A percentile compares a stretch with the other conserved stretches of the same genome.
Conservation (phyloP, 2,329 filamentous ascomycete genomes). For the Penicillium sp. region DNA sequence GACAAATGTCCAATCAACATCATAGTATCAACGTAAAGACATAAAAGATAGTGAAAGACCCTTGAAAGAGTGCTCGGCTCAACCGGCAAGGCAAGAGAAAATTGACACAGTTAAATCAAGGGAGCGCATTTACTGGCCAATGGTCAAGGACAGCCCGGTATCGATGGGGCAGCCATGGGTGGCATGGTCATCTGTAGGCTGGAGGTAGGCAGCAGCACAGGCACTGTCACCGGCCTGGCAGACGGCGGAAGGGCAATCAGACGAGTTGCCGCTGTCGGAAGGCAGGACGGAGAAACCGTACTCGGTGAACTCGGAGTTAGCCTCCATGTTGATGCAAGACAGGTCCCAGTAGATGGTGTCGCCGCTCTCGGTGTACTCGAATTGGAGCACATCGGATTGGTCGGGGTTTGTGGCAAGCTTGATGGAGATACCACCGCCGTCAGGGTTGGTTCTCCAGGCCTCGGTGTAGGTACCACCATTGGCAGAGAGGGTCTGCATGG, state of each 20-base stretch:
- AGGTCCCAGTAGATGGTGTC: conserved; percentile 42
- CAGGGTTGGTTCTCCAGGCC: conserved; percentile 35
- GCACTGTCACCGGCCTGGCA: conserved; percentile 37
- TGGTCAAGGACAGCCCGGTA: conserved; percentile 34
- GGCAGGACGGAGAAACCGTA: conserved; percentile 38
- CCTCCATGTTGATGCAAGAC: conserved; percentile 39
- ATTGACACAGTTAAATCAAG: not conserved
- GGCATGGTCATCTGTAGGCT: conserved; percentile 42
- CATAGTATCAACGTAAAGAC: conserved; percentile 1
- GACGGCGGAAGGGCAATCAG: conserved; percentile 34
- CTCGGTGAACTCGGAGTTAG: conserved; percentile 33
- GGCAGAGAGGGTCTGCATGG: conserved; percentile 36
- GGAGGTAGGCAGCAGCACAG: conserved; percentile 42
- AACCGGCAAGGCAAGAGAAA: conserved; percentile 19
- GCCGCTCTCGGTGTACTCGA: conserved; percentile 38
- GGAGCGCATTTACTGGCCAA: conserved; percentile 29
- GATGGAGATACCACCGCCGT: conserved; percentile 45
- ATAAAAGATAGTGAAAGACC: conserved; percentile 8
- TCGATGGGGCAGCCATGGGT: conserved; percentile 42
- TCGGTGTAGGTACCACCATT: conserved; percentile 38
- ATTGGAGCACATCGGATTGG: conserved; percentile 43
- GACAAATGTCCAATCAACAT: not conserved
- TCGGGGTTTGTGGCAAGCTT: conserved; percentile 37
- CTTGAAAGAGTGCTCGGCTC: conserved; percentile 24
- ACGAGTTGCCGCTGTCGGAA: conserved; percentile 19